Evolutionary conservation across 1,284 basidiomycete genomes (phyloP), one percentile per base, ranked within the genome.

Genomic region (Microbotryomycetes sp.): DNA sequence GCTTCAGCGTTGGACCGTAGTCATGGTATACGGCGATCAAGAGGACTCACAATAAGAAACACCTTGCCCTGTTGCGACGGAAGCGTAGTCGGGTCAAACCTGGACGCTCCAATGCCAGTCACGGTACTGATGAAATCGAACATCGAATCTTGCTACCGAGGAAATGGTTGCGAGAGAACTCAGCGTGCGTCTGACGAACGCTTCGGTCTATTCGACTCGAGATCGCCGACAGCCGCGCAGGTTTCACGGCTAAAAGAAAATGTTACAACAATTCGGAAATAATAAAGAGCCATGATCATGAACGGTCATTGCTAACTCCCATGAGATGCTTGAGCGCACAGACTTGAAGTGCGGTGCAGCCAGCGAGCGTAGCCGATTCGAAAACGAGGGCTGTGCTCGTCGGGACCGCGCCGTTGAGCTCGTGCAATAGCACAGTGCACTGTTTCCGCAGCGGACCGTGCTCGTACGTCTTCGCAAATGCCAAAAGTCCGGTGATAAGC

Each of bases 341-440:
- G 6, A 69, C 59, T 54, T 71, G 70, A 50, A 71, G 26, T 24
- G 70, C 70, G 45, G 59, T 68, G 35, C 64, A 66, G 7, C 66
- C 61, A 1, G 57, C 61, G 5, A 71, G 41, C 11, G 70, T 69
- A 24, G 65, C 64, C 18, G 69, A 67, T 56, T 71, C 69, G 41
- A 70, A 71, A 21, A 71, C 64, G 7, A 54, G 45, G 18, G 67
- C 35, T 23, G 28, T 18, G 57, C 61, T 5, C 31, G 24, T 21
- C 55, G 50, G n/a, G n/a, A 15, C 18, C n/a, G 9, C 21, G 31
- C 9, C 52, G 52, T n/a, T 76, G 18, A 87, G 83, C 31, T 85
- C 82, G 72, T 97, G 93, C 82, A 97, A 88, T 1, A 91, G 89
- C 74, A 97, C 92, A 66, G 87, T 87, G 15, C 91, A 89, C 30